A percentile compares a stretch with the other conserved stretches of the same genome.
Conservation (phyloP, 78 protist species). For the Isochrysis galbana region DNA sequence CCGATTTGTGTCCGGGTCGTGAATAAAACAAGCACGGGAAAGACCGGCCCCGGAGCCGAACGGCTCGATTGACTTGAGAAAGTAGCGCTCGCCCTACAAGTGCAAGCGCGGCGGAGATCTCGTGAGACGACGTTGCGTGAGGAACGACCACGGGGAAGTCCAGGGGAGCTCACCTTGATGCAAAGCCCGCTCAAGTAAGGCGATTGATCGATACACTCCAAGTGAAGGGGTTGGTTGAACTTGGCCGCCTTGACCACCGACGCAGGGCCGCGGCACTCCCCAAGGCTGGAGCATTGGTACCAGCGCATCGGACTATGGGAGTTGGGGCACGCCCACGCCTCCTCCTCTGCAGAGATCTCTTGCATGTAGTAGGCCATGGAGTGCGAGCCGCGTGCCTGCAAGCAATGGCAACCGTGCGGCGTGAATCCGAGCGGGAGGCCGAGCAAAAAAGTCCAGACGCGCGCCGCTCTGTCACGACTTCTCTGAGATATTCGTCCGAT, state of each 20-base stretch:
- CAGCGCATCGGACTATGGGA: not conserved
- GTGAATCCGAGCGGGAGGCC: too few relatives aligned
- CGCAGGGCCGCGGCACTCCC: not conserved
- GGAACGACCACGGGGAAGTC: too few relatives aligned
- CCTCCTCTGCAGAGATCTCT: not conserved
- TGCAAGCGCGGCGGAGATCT: too few relatives aligned
- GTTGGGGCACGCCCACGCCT: not conserved
- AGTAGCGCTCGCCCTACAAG: not conserved
- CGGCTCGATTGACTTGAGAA: not conserved
- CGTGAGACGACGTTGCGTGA: too few relatives aligned
- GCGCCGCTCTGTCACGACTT: too few relatives aligned
- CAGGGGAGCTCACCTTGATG: too few relatives aligned
- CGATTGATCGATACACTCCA: not conserved
- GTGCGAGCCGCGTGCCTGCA: conserved; percentile 11
- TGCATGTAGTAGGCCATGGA: not conserved
- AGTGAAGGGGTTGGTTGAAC: too few relatives aligned
- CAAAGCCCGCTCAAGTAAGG: not conserved
- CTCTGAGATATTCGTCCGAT: too few relatives aligned
- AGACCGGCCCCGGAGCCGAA: not conserved
- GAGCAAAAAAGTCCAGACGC: too few relatives aligned
- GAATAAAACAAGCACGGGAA: not conserved
- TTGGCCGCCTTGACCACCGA: too few relatives aligned
- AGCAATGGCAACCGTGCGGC: too few relatives aligned
- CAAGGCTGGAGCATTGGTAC: not conserved
- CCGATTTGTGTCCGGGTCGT: not conserved